phyloP scores from a whole-genome alignment of 208 protist species.

The Trichomonas tenax region DNA sequence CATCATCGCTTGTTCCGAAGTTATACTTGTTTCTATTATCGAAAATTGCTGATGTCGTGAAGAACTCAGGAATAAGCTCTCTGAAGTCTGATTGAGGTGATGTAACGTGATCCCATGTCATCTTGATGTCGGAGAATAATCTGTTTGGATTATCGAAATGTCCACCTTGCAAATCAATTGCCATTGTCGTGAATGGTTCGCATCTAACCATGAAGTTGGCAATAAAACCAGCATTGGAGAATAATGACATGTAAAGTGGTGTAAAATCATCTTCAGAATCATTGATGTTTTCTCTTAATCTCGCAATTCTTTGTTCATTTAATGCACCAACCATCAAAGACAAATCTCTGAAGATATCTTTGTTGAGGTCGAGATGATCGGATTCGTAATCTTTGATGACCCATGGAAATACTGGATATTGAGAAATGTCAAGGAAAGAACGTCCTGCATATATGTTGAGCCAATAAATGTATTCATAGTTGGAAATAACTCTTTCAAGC shows the following conservation, averaged over 20 bases:
- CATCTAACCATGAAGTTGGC: conserved; percentile 30
- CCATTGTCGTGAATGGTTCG: conserved; percentile 33
- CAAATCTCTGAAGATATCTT: background rate
- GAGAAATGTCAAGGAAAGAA: background rate
- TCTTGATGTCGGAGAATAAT: background rate
- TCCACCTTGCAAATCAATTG: conserved; percentile 26
- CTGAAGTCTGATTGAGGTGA: background rate
- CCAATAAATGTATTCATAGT: background rate
- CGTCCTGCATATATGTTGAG: background rate
- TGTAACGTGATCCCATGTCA: background rate
- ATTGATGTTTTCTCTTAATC: background rate
- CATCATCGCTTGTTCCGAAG: background rate
- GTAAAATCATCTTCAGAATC: background rate
- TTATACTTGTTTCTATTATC: background rate
- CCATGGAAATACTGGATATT: conserved; percentile 37
- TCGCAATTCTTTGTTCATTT: background rate
- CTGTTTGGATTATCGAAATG: background rate
- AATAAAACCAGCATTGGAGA: conserved; percentile 31
- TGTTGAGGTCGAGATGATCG: background rate
- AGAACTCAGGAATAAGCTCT: conserved; percentile 14
- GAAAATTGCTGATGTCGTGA: background rate
- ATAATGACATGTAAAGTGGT: background rate
- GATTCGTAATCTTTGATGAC: conserved; percentile 40
- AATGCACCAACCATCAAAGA: background rate
- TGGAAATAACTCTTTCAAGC: background rate